Evolutionary conservation across 345 rosid genomes (phyloP).

Genomic region (Gossypium arboreum): DNA sequence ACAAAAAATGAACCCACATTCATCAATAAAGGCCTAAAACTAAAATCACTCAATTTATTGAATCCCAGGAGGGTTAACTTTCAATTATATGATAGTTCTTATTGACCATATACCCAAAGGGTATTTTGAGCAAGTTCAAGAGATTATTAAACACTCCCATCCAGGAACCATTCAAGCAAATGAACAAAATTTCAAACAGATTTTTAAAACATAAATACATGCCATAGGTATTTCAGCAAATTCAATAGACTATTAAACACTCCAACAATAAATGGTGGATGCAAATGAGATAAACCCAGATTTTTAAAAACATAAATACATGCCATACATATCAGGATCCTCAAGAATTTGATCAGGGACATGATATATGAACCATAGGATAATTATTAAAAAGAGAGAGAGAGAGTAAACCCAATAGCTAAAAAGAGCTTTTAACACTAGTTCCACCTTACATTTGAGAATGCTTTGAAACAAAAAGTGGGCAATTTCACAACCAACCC

Average conservation of each 20-base stretch:
- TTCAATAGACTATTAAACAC: not conserved
- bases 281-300: not conserved
- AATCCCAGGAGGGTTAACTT: not conserved
- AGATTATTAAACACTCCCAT: not conserved
- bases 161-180: not conserved
- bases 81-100: not conserved
- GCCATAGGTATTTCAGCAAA: not conserved
- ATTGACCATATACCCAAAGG: not conserved
- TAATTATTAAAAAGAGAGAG: not conserved
- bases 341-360: not conserved
- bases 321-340: not conserved
- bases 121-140: not conserved
- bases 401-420: not conserved
- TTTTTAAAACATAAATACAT: too few species aligned
- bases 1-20: not conserved
- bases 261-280: not conserved
- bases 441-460: not conserved
- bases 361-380: not conserved
- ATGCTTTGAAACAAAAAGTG: not conserved
- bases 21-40: constrained; percentile 1
- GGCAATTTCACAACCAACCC: not conserved
- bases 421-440: not conserved
- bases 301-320: not conserved
- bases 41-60: not conserved
- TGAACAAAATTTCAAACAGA: not conserved